Evolutionary conservation across 768 basidiomycete species (phyloP).

Genomic region (Phaeotremella fagi): DNA sequence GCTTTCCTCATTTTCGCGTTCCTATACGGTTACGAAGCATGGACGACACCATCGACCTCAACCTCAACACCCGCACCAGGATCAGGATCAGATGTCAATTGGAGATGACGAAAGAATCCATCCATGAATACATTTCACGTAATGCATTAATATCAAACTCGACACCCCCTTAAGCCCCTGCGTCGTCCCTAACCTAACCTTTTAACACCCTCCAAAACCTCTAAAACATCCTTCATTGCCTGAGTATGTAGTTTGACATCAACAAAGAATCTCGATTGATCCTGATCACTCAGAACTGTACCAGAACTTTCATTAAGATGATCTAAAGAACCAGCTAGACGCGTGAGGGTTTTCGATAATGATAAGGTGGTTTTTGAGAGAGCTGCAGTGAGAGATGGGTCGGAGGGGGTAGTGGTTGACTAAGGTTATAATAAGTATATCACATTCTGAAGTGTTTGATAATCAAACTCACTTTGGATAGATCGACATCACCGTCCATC

Average conservation of each 20-base stretch:
- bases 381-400: background rate
- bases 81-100: background rate
- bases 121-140: background rate
- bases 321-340: constrained; percentile 16
- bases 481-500: background rate
- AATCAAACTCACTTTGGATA: background rate
- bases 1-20: constrained; percentile 80
- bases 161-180: too few relatives aligned
- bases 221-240: constrained; percentile 29
- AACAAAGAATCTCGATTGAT: constrained; percentile 23
- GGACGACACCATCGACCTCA: constrained; percentile 11
- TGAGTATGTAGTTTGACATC: constrained; percentile 35
- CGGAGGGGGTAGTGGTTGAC: background rate
- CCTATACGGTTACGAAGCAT: constrained; percentile 69
- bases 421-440: too few relatives aligned
- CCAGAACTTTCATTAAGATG: constrained; percentile 4
- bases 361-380: constrained; percentile 3
- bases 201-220: constrained; percentile 13
- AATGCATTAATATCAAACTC: too few relatives aligned
- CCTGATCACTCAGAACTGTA: background rate
- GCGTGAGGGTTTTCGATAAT: constrained; percentile 15
- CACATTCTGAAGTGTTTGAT: background rate
- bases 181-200: background rate
- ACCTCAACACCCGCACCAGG: background rate
- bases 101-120: background rate